Evolutionary conservation across 495 filamentous ascomycete species (phyloP), one percentile per base, ranked within the genome.

Genomic region (Tetracladium marchalianum): DNA sequence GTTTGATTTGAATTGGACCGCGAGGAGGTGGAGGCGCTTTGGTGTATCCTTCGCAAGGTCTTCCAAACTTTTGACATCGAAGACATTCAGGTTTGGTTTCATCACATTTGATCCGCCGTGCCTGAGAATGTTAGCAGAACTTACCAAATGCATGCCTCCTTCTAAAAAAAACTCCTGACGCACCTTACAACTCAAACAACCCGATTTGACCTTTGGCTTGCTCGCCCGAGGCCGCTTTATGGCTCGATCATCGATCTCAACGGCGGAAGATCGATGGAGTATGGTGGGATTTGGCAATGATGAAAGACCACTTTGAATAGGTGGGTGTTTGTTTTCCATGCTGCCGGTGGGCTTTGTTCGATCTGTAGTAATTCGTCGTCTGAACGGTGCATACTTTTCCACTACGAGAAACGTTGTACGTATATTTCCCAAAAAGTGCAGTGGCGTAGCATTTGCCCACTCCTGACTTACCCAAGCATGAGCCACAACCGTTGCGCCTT

Each of bases 101-200:
- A 43, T 76, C 76, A 47, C 77, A 81, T 59, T 81, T 80, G 42
- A 81, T 68, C 39, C 65, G 59, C 17, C 73, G 54, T 22, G 46
- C 32, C 53, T 58, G 11, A 18, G 31, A 1, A 32, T 35, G 41
- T 13, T n/a, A 49, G 44, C 31, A 43, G 22, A 12, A 43, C 18
- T 39, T n/a, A 17, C 13, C 11, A n/a, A 16, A 31, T 41, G n/a
- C n/a, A 11, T 10, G 15, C 11, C 15, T 11, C 13, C 17, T 19
- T 13, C 34, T 41, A 10, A 13, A 15, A 43, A 33, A 34, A 9
- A 33, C n/a, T 13, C 8, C 19, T 18, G 22, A 34, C 39, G 6
- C 51, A 57, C 55, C 43, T 58, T 55, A 40, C 56, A 59, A 24
- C 52, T 59, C 8, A 53, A 45, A 24, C 56, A 59, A 3, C 56